Conservation (phyloP, 2,329 filamentous ascomycete genomes). For the Sclerotinia nivalis region DNA sequence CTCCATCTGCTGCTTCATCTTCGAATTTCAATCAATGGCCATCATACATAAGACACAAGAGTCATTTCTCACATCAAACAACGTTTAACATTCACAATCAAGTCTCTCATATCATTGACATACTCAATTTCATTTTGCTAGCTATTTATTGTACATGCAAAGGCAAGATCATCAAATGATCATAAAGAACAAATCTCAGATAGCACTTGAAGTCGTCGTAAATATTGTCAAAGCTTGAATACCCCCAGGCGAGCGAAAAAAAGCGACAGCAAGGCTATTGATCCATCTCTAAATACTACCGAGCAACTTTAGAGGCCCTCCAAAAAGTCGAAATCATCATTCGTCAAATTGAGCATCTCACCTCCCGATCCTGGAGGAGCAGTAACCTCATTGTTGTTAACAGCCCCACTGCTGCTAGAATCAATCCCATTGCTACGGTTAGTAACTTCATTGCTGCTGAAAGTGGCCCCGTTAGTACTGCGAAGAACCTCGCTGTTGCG, state of each 20-base stretch:
- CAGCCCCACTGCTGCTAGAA: not conserved
- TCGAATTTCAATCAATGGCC: too few relatives aligned
- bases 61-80: not conserved
- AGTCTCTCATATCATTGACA: not conserved
- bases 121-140: not conserved
- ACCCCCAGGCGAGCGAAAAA: not conserved
- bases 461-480: not conserved
- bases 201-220: not conserved
- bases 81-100: not conserved
- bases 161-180: not conserved
- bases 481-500: not conserved
- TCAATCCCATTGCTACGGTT: not conserved
- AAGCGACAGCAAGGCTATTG: not conserved
- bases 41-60: too few relatives aligned
- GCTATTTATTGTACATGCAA: not conserved
- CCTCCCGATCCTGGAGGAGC: too few relatives aligned
- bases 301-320: not conserved
- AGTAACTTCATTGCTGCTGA: not conserved
- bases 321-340: constrained; percentile 13
- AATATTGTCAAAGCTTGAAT: not conserved
- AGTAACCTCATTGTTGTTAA: too few relatives aligned
- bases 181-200: not conserved
- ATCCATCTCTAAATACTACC: not conserved
- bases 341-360: not conserved
- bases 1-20: too few relatives aligned